Percentiles rank a stretch among this genome's conserved stretches.
Conservation (phyloP, 768 basidiomycete species). For the Arthromyces matolae region DNA sequence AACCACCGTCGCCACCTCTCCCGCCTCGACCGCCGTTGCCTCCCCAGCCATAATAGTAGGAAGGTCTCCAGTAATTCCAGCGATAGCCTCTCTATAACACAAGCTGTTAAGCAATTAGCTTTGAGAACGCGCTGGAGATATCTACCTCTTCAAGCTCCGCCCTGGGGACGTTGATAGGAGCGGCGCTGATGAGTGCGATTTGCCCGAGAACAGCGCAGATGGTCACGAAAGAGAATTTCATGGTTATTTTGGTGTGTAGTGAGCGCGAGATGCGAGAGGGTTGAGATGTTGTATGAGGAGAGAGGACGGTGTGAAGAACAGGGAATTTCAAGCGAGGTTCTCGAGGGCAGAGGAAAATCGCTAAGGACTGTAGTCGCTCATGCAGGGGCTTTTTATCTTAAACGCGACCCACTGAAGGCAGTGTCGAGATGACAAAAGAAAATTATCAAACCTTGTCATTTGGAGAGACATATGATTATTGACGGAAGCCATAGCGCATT, state of each 20-base stretch:
- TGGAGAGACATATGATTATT: no score
- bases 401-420: no score
- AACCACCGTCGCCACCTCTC: neutral
- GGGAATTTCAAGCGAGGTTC: no score
- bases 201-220: slow-evolving; percentile 2
- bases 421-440: no score
- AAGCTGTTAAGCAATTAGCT: neutral
- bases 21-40: slow-evolving; percentile 2
- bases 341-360: no score
- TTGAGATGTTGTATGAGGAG: neutral
- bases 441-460: no score
- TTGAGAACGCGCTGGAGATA: neutral
- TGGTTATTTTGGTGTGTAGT: neutral
- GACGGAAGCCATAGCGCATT: no score
- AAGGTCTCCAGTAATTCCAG: slow-evolving; percentile 10
- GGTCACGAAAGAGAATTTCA: neutral
- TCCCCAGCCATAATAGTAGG: neutral
- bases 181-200: neutral
- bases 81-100: slow-evolving; percentile 1
- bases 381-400: no score
- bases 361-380: no score
- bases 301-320: neutral
- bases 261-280: no score
- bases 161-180: neutral
- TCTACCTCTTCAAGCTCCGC: slow-evolving; percentile 4